Conservation (phyloP, 805 yeast genomes). For the Wickerhamomyces sydowiorum region DNA sequence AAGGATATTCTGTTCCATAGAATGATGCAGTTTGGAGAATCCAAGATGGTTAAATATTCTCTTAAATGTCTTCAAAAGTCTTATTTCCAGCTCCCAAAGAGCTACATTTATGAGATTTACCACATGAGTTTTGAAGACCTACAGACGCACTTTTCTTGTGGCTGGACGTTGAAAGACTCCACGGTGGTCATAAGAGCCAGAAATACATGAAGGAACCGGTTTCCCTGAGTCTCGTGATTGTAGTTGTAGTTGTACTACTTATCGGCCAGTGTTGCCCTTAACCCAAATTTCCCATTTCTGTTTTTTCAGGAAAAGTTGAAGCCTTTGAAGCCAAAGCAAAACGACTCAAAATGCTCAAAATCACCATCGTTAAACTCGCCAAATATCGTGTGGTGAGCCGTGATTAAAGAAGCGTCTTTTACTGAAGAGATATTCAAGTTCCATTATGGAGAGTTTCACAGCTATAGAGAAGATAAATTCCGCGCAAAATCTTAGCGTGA, state of each 20-base stretch:
- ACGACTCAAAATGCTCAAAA: too few species aligned
- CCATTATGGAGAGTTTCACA: conserved; percentile 22
- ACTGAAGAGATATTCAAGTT: not conserved
- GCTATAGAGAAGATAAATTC: conserved; percentile 24
- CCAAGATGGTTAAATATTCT: conserved; percentile 27
- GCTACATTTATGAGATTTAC: conserved; percentile 10
- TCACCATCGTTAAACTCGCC: too few species aligned
- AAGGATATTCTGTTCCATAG: conserved; percentile 8
- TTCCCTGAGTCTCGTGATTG: too few species aligned
- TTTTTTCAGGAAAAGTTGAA: not conserved
- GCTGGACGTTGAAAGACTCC: conserved; percentile 9
- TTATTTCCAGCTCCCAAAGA: conserved; percentile 29
- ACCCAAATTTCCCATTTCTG: not conserved
- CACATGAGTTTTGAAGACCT: conserved; percentile 5
- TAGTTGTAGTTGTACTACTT: too few species aligned
- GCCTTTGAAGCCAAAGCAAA: too few species aligned
- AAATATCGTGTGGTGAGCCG: too few species aligned
- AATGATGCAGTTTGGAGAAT: conserved; percentile 40
- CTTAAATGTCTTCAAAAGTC: conserved; percentile 29
- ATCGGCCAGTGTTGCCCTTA: too few species aligned
- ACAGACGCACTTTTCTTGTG: conserved; percentile 3
- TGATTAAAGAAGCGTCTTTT: too few species aligned
- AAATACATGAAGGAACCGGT: too few species aligned
- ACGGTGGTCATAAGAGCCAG: conserved; percentile 12
- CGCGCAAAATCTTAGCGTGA: conserved; percentile 23